Evolutionary conservation across 2,329 filamentous ascomycete genomes (phyloP).

Genomic region (Fusarium sp.): DNA sequence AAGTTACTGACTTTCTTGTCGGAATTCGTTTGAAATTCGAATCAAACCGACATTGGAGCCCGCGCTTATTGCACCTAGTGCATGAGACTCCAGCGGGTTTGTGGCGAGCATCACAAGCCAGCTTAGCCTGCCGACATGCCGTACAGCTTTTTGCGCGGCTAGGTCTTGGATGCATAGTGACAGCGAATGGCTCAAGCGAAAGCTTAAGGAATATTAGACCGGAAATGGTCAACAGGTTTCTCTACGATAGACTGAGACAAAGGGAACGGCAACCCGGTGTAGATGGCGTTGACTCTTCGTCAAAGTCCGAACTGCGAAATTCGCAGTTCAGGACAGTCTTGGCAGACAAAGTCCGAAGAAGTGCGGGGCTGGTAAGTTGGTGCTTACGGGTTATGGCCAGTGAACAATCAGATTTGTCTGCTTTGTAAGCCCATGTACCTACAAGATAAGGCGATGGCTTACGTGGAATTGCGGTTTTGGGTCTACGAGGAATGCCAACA

Average conservation of each 20-base stretch:
- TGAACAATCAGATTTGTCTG: neutral
- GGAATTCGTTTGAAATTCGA: neutral
- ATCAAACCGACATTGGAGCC: neutral
- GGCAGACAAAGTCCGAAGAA: neutral
- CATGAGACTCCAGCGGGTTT: neutral
- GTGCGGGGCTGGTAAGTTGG: neutral
- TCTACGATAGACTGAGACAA: neutral
- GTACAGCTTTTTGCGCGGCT: neutral
- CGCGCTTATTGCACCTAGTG: neutral
- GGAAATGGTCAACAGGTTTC: neutral
- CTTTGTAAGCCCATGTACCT: neutral
- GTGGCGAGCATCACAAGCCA: neutral
- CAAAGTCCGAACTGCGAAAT: neutral
- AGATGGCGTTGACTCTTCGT: neutral
- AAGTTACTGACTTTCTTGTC: neutral
- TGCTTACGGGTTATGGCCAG: neutral
- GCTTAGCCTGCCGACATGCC: neutral
- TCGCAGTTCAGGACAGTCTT: neutral
- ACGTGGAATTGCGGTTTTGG: neutral
- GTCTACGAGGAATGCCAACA: neutral
- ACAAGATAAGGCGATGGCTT: neutral
- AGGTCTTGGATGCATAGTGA: neutral
- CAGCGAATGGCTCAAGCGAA: neutral
- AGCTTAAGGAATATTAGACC: fast-evolving
- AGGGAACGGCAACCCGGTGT: fast-evolving